A percentile compares a stretch with the other conserved stretches of the same genome.
Conservation (phyloP, 2,329 filamentous ascomycete species). For the Cercospora beticola region DNA sequence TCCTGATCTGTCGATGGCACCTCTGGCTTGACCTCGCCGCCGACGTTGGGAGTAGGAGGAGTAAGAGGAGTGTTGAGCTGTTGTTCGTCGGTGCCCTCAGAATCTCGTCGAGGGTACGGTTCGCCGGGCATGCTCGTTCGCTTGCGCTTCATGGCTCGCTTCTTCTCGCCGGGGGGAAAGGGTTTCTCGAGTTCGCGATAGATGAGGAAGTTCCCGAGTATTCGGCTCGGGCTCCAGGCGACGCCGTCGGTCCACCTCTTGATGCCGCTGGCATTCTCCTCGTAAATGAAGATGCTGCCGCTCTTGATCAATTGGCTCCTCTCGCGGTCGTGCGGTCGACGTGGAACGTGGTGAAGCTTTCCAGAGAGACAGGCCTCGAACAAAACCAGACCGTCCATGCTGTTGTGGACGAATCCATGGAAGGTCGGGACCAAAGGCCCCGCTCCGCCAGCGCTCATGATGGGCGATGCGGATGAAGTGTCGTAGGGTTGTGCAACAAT, state of each 20-base stretch:
- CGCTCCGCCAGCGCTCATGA: slow-evolving; percentile 39
- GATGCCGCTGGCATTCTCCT: slow-evolving; percentile 85
- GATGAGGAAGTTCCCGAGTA: slow-evolving; percentile 79
- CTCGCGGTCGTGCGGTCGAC: slow-evolving; percentile 84
- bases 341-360: slow-evolving; percentile 70
- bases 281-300: slow-evolving; percentile 87
- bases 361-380: slow-evolving; percentile 77
- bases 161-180: slow-evolving; percentile 81
- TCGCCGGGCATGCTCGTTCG: slow-evolving; percentile 54
- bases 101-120: slow-evolving; percentile 48
- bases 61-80: slow-evolving; percentile 35
- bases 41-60: slow-evolving; percentile 35
- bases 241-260: slow-evolving; percentile 93
- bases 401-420: slow-evolving; percentile 42
- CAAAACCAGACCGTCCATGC: slow-evolving; percentile 70
- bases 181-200: slow-evolving; percentile 79
- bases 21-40: slow-evolving; percentile 33
- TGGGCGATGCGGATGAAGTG: slow-evolving; percentile 9
- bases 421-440: slow-evolving; percentile 43
- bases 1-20: slow-evolving; percentile 37
- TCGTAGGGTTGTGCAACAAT: neutral
- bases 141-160: slow-evolving; percentile 72
- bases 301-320: slow-evolving; percentile 74
- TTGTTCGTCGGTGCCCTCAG: slow-evolving; percentile 34
- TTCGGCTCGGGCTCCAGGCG: slow-evolving; percentile 85